A percentile compares a stretch with the other conserved stretches of the same genome.
phyloP scores from a whole-genome alignment of 2,329 filamentous ascomycete species.

The Cryphonectria radicalis region DNA sequence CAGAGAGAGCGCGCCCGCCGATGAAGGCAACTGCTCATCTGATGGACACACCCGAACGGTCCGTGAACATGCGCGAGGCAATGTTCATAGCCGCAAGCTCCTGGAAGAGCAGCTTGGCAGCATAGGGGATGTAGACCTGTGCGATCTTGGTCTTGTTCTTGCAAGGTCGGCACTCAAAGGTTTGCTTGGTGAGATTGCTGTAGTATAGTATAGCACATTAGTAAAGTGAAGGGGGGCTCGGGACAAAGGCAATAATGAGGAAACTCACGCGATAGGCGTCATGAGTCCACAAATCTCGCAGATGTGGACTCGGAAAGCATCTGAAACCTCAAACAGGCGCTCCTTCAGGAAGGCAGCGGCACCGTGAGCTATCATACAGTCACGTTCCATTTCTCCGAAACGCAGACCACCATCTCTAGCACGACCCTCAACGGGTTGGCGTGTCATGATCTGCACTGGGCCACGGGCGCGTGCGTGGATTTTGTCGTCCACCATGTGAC shows the following conservation, averaged over 20 bases:
- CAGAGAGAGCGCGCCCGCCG: neutral
- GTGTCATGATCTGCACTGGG: conserved; percentile 94
- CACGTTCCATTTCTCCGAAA: conserved; percentile 99
- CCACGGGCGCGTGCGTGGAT: conserved; percentile 98
- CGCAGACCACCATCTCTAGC: conserved; percentile 96
- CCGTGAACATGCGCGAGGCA: conserved; percentile 94
- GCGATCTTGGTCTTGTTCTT: conserved; percentile 99
- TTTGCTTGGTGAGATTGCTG: conserved; percentile 91
- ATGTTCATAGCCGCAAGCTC: conserved; percentile 99
- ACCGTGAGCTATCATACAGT: conserved; percentile 99
- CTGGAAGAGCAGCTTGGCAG: conserved; percentile 97
- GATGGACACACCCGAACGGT: conserved; percentile 75
- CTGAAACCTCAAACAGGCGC: conserved; percentile 93
- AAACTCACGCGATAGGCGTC: conserved; percentile 96
- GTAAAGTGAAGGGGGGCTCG: conserved; percentile 27
- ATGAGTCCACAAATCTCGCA: conserved; percentile 99
- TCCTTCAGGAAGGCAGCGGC: conserved; percentile 97
- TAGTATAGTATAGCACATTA: conserved; percentile 38
- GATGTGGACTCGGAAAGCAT: conserved; percentile 96
- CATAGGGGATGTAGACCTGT: conserved; percentile 96
- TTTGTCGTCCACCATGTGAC: conserved; percentile 99
- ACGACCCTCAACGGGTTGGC: conserved; percentile 97
- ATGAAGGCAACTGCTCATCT: conserved; percentile 48
- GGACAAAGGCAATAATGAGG: conserved; percentile 2
- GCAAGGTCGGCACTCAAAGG: conserved; percentile 95